Conservation (phyloP, 306 rosid species). For the Prosopis cineraria region DNA sequence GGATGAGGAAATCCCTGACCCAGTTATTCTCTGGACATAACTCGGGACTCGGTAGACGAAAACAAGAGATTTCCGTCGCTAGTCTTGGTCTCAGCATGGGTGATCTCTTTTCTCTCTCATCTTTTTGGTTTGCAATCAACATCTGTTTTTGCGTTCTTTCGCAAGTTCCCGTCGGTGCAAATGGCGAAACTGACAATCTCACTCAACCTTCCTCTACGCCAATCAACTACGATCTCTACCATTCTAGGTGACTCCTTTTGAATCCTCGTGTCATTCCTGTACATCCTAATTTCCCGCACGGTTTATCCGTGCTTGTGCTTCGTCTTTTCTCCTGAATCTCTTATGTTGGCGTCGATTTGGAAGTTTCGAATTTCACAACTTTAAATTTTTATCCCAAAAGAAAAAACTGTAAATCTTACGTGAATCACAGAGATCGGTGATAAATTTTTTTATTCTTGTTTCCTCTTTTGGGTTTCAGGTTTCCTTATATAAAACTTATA, state of each 20-base stretch:
- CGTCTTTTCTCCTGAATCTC: not conserved
- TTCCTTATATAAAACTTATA: not conserved
- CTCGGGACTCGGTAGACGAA: not conserved
- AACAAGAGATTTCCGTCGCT: not conserved
- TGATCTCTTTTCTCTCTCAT: conserved; percentile 47
- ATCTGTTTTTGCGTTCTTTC: conserved; percentile 45
- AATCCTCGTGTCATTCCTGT: not conserved
- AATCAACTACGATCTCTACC: conserved; percentile 87
- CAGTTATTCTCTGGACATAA: conserved; percentile 14
- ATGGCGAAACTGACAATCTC: conserved; percentile 48
- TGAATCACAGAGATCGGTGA: conserved; percentile 16
- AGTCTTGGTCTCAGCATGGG: conserved; percentile 55
- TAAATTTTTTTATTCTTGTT: not conserved
- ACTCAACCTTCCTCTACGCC: conserved; percentile 38
- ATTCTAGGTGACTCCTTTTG: conserved; percentile 62
- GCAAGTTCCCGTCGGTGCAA: conserved; percentile 43
- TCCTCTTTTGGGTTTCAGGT: conserved; percentile 7
- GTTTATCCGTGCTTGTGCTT: conserved; percentile 3
- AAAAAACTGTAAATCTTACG: not conserved
- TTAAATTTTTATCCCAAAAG: not conserved
- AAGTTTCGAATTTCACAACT: not conserved
- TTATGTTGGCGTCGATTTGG: not conserved
- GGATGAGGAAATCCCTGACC: not conserved
- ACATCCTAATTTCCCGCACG: not conserved
- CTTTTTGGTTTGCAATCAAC: conserved; percentile 37